Evolutionary conservation across 805 yeast genomes (phyloP), one percentile per base, ranked within the genome.

Genomic region (Suhomyces vadensis): DNA sequence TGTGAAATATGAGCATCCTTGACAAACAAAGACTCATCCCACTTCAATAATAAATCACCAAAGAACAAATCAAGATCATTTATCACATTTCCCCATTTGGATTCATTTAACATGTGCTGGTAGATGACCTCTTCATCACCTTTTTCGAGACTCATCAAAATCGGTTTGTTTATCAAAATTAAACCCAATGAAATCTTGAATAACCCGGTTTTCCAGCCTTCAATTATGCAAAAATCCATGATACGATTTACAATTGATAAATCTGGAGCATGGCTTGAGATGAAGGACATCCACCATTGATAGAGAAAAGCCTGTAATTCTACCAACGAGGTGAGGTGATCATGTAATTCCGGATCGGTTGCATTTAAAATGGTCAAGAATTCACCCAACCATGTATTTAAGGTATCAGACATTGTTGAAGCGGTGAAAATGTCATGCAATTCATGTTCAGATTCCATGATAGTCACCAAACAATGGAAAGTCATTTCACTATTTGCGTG

Each of bases 231-330:
- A 65, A 65, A 64, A 69, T 85, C 73, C 71, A 81, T 61, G 60
- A 70, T 58, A 64, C 76, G 50, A 69, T 75, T 55, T 63, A 71
- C 69, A 64, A 79, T 52, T 45, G 70, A 60, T 64, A 72, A 50
- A 39, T 69, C 74, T 1, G 87, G 87, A n/a, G 82, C 71, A 33
- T 83, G 82, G 24, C 79, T 78, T 1, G 83, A 78, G 50, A 72
- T 74, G 48, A 81, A 75, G 0, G 84, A 77, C 38, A 82, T 58
- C 71, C 84, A 81, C 87, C 87, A 82, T 56, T 82, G 86, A 39
- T 75, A 74, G n/a, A 81, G 68, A 57, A 72, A 80, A 37, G 64
- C 75, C 47, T 67, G 73, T 52, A 65, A 63, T 53, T 67, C 83
- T 52, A 65, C 72, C 43, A 58, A 61, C 4, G 65, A 49, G 2